Percentiles rank a stretch among this genome's conserved stretches.
These are phyloP conservation scores for Gryganskiella cystojenkinii DNA, from an alignment of 192 early-diverging fungal genomes.

Conservation along the genomic window DNA sequence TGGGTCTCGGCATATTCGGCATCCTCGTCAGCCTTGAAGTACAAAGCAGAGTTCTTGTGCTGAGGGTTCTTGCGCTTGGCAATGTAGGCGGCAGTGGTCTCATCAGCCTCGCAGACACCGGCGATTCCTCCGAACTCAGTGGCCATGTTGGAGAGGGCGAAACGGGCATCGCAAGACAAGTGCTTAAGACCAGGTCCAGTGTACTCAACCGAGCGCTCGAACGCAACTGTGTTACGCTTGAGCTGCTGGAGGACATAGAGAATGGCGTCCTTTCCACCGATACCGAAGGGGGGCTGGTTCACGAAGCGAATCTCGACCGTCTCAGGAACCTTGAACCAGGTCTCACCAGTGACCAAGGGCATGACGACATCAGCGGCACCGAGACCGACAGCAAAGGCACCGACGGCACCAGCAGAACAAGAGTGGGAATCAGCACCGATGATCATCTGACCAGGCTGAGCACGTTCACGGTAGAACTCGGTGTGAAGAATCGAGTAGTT, in stretches of 20 bases:
- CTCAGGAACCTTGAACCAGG: constrained; percentile 86
- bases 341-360: constrained; percentile 86
- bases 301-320: constrained; percentile 82
- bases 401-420: constrained; percentile 83
- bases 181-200: constrained; percentile 80
- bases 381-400: constrained; percentile 82
- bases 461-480: constrained; percentile 86
- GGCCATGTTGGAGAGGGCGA: constrained; percentile 86
- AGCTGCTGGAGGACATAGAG: constrained; percentile 82
- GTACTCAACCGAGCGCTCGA: constrained; percentile 84
- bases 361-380: constrained; percentile 86
- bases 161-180: constrained; percentile 85
- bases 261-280: constrained; percentile 87
- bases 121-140: constrained; percentile 90
- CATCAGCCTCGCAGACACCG: constrained; percentile 82
- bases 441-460: constrained; percentile 82
- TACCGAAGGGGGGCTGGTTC: constrained; percentile 78
- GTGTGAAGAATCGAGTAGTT: constrained; percentile 87
- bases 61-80: constrained; percentile 77
- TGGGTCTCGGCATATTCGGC: constrained; percentile 85
- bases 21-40: constrained; percentile 79
- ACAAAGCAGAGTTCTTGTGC: constrained; percentile 74
- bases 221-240: constrained; percentile 87
- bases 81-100: constrained; percentile 78
- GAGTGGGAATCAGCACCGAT: constrained; percentile 87